phyloP scores from a whole-genome alignment of 129 eudicot genomes.

The Silybum marianum region DNA sequence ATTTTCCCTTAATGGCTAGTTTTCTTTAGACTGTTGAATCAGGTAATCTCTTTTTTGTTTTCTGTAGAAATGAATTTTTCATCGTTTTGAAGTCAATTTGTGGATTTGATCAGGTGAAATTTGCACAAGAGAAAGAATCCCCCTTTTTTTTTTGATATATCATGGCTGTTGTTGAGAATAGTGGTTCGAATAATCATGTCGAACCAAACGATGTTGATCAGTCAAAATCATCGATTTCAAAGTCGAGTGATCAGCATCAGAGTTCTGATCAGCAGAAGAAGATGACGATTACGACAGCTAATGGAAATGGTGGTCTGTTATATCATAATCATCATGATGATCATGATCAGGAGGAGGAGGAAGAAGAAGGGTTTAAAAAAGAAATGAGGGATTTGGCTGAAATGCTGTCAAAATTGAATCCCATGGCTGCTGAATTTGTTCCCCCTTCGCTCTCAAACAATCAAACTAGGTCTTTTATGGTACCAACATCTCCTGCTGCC shows the following conservation, averaged over 20 bases:
- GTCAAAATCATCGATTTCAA: constrained; percentile 33
- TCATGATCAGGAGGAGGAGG: constrained; percentile 20
- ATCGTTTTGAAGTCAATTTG: neutral
- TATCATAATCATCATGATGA: constrained; percentile 11
- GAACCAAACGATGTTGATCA: constrained; percentile 46
- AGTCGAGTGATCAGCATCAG: constrained; percentile 38
- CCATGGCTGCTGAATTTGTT: constrained; percentile 84
- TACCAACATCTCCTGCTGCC: constrained; percentile 33
- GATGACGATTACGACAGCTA: neutral
- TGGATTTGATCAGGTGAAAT: constrained; percentile 10
- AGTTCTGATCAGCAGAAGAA: constrained; percentile 17
- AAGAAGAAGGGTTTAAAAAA: constrained; percentile 27
- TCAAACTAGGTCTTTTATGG: constrained; percentile 29
- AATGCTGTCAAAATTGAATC: constrained; percentile 78
- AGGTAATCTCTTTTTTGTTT: constrained; percentile 20
- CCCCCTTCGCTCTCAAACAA: constrained; percentile 51
- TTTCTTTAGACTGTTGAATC: constrained; percentile 9
- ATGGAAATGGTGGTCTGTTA: constrained; percentile 14
- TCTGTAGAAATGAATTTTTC: neutral
- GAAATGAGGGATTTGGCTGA: constrained; percentile 81
- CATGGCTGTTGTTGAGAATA: constrained; percentile 81
- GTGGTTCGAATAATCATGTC: constrained; percentile 28
- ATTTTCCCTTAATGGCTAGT: neutral
- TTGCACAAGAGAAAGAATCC: constrained; percentile 21
- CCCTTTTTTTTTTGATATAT: neutral